Evolutionary conservation across 2,329 filamentous ascomycete species (phyloP).

Genomic region (Nannizziopsis barbatae): DNA sequence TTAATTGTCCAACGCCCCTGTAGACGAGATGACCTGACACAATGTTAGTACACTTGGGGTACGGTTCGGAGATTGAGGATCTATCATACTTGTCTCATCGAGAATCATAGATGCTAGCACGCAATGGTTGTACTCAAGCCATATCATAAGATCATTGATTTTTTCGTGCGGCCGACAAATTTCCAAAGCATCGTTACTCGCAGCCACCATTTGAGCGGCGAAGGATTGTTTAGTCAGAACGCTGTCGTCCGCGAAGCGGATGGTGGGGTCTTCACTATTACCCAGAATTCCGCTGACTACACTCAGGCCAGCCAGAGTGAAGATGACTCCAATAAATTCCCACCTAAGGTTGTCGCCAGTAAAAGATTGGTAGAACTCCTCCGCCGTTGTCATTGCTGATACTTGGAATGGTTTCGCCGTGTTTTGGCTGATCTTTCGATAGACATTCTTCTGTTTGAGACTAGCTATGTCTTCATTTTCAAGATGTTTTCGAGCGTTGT

Average conservation of each 20-base stretch:
- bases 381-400: constrained; percentile 20
- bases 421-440: constrained; percentile 21
- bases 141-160: constrained; percentile 16
- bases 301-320: constrained; percentile 16
- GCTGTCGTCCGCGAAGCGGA: constrained; percentile 11
- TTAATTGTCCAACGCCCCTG: constrained; percentile 16
- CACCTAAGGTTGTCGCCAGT: constrained; percentile 18
- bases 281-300: neutral
- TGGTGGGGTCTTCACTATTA: neutral
- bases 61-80: too few species aligned
- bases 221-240: constrained; percentile 12
- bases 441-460: constrained; percentile 13
- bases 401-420: constrained; percentile 20
- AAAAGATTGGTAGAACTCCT: constrained; percentile 30
- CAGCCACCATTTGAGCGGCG: constrained; percentile 16
- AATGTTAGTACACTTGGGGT: neutral
- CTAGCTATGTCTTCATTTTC: constrained; percentile 8
- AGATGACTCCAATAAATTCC: constrained; percentile 21
- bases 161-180: constrained; percentile 14
- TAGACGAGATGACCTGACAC: constrained; percentile 16
- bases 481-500: constrained; percentile 15
- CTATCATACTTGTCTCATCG: constrained; percentile 14
- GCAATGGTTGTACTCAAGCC: constrained; percentile 16
- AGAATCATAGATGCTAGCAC: constrained; percentile 15
- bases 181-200: constrained; percentile 17